Base-by-base conservation (phyloP, 2,329 filamentous ascomycete species). In the Pseudogymnoascus destructans region DNA sequence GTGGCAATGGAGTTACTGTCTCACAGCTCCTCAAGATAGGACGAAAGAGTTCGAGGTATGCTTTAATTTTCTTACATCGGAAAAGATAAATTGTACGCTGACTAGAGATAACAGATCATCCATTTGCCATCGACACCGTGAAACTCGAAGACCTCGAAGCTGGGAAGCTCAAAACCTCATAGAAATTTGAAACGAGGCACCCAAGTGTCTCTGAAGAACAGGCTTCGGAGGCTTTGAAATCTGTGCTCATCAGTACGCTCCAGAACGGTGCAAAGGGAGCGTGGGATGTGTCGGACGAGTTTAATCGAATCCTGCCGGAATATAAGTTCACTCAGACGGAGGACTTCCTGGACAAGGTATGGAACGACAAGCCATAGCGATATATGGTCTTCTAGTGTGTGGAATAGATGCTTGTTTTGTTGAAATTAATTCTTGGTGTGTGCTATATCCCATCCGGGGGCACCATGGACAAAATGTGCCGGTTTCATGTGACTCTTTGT, bases 121-220 rank as follows among this genome's bases (percentile, higher is more conserved):
- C 68, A 4, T 76, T 77, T 58, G 57, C 61, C 0, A 63, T 79
- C 8, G 75, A 79, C 3, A 71, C 70, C n/a, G 67, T 81, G 1
- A 71, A 70, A 33, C 57, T 71, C 0, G 70, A 73, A 55, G 78
- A 82, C 63, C 72, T 82, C 4, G 66, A 74, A 63, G 71, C 67
- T 2, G 77, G 76, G 5, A 59, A 59, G 10, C 62, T 74, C 1
- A 70, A 70, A 11, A 67, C 72, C 0, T 71, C 70, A 3, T 79
- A 77, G 77, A 59, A 66, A 17, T 65, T 74, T 25, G 17, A 61
- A 62, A 63, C 69, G 10, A 60, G 38, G 1, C 72, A 72, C 58
- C 68, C 66, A 13, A 64, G 62, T 7, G 19, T 52, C 27, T 63
- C 70, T 1, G 63, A 65, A 1, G 73, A 75, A 0, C 55, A 72